Evolutionary conservation across 1,284 basidiomycete genomes (phyloP).

Genomic region (Moesziomyces aphidis): DNA sequence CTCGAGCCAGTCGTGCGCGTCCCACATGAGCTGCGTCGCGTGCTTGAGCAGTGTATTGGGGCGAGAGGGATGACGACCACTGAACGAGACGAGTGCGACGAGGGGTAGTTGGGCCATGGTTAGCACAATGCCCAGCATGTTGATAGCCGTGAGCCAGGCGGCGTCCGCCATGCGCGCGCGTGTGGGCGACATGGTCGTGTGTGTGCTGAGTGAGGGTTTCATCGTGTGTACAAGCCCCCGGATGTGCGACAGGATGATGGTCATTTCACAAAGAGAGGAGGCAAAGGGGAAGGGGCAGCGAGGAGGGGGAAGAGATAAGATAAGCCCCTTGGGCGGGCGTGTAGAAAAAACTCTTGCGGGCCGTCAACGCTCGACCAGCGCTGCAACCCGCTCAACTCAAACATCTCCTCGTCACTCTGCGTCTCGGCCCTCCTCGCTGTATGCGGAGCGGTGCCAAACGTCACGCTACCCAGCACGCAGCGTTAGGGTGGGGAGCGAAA

Average conservation of each 20-base stretch:
- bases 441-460: no score
- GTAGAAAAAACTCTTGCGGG: background rate
- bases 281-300: no score
- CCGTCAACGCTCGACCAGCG: no score
- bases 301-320: background rate
- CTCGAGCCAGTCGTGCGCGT: constrained; percentile 35
- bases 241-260: no score
- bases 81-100: constrained; percentile 7
- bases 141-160: constrained; percentile 1
- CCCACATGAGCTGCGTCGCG: constrained; percentile 23
- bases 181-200: background rate
- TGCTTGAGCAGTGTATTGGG: background rate
- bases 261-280: no score
- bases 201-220: no score
- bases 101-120: constrained; percentile 15
- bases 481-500: background rate
- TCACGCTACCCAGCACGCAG: no score
- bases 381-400: no score
- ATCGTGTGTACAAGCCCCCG: no score
- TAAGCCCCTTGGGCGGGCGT: background rate
- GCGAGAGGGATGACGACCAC: background rate
- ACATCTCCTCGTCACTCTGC: no score
- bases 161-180: constrained; percentile 1
- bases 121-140: constrained; percentile 5
- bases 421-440: no score